Conservation (phyloP, 352 stramenopile genomes). For the Pythium rishiriense region DNA sequence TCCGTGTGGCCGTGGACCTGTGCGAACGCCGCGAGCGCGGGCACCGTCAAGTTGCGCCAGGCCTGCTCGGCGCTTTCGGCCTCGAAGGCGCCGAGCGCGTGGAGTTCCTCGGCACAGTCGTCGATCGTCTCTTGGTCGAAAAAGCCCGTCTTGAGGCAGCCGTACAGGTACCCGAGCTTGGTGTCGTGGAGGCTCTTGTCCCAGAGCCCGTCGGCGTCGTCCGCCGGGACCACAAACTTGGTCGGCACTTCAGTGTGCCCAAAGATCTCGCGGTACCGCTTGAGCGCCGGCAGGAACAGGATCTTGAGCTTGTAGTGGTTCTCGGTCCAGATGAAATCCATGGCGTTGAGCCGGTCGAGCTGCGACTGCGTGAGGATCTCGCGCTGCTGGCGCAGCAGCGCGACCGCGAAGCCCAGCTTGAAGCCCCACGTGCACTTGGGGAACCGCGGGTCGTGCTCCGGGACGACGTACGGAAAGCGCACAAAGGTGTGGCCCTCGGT, state of each 20-base stretch:
- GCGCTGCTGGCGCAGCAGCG: conserved; percentile 81
- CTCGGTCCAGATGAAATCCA: conserved; percentile 75
- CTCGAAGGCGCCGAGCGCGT: conserved; percentile 48
- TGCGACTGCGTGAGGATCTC: conserved; percentile 34
- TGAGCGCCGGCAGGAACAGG: conserved; percentile 50
- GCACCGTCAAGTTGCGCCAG: conserved; percentile 44
- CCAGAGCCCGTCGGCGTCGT: conserved; percentile 22
- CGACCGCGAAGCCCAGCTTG: conserved; percentile 89
- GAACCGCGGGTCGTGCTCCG: conserved; percentile 67
- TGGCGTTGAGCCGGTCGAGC: conserved; percentile 39
- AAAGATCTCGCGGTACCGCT: conserved; percentile 31
- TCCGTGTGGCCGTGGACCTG: conserved; percentile 35
- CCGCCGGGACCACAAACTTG: conserved; percentile 33
- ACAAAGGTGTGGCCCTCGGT: conserved; percentile 92
- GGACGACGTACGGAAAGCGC: conserved; percentile 88
- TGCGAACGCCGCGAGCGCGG: conserved; percentile 38
- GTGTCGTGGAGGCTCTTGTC: conserved; percentile 8
- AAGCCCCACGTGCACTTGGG: conserved; percentile 87
- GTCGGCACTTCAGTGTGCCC: conserved; percentile 44
- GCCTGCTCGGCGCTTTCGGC: conserved; percentile 23
- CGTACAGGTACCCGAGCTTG: conserved; percentile 29
- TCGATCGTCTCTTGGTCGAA: conserved; percentile 21
- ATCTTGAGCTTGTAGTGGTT: conserved; percentile 68
- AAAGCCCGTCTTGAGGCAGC: conserved; percentile 20
- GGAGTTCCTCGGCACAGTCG: conserved; percentile 35